A percentile compares a stretch with the other conserved stretches of the same genome.
Conservation (phyloP, 768 basidiomycete genomes). For the Tricholoma furcatifolium region DNA sequence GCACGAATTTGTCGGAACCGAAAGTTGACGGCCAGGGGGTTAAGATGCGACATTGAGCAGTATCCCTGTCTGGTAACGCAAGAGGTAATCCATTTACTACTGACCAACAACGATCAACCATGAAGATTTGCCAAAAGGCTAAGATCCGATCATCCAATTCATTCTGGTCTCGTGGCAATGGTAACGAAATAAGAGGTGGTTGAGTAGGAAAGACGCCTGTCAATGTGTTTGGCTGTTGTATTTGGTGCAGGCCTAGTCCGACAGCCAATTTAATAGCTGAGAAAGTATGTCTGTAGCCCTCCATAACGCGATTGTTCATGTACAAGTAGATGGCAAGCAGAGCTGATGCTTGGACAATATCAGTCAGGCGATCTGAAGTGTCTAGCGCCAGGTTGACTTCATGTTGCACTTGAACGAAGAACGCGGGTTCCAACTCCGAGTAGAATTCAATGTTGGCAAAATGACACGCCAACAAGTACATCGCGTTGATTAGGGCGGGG, state of each 20-base stretch:
- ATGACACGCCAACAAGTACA: constrained; percentile 59
- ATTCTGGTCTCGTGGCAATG: constrained; percentile 35
- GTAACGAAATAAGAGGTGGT: constrained; percentile 25
- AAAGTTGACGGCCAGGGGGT: constrained; percentile 49
- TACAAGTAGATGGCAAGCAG: constrained; percentile 62
- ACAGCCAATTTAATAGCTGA: constrained; percentile 62
- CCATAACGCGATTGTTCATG: constrained; percentile 51
- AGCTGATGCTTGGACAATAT: constrained; percentile 59
- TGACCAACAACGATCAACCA: constrained; percentile 62
- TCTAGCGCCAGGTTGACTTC: constrained; percentile 55
- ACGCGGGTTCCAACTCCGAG: constrained; percentile 42
- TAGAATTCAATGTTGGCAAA: constrained; percentile 44
- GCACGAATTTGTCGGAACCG: constrained; percentile 16
- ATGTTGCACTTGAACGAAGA: constrained; percentile 47
- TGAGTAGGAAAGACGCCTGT: constrained; percentile 10
- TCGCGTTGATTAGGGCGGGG: constrained; percentile 59
- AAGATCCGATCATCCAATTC: constrained; percentile 48
- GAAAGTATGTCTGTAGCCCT: constrained; percentile 62
- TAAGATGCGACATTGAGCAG: constrained; percentile 45
- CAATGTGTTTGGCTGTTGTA: constrained; percentile 28
- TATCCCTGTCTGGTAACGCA: constrained; percentile 50
- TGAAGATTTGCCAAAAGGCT: constrained; percentile 63
- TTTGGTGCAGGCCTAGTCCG: constrained; percentile 57
- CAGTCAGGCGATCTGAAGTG: constrained; percentile 51
- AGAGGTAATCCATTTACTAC: constrained; percentile 53